Percentiles rank a stretch among this genome's conserved stretches.
These are phyloP conservation scores for Phytophthora syringae DNA, from an alignment of 352 stramenopile genomes.

Conservation along the genomic window DNA sequence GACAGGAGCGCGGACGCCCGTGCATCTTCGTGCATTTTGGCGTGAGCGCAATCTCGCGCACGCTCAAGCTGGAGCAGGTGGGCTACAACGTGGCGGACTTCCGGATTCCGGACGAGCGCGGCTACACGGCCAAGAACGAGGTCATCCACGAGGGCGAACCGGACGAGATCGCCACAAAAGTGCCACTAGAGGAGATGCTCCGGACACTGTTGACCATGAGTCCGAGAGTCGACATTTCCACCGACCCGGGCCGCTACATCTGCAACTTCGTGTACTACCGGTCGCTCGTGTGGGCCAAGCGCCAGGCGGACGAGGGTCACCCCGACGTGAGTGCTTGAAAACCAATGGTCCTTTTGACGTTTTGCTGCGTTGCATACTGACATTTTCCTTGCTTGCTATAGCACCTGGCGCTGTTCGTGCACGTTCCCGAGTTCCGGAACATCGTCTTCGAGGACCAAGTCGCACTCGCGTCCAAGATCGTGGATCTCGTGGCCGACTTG, in stretches of 20 bases:
- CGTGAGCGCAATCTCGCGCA: slow-evolving; percentile 49
- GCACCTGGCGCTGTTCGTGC: slow-evolving; percentile 78
- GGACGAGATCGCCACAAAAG: slow-evolving; percentile 49
- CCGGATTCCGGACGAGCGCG: slow-evolving; percentile 79
- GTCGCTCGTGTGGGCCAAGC: slow-evolving; percentile 73
- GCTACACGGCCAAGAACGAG: slow-evolving; percentile 62
- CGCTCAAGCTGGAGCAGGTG: slow-evolving; percentile 67
- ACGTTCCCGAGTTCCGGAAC: slow-evolving; percentile 71
- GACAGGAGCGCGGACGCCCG: slow-evolving; percentile 50
- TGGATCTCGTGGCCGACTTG: slow-evolving; percentile 54
- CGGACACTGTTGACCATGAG: slow-evolving; percentile 39
- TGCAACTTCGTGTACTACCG: slow-evolving; percentile 89
- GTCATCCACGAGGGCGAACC: slow-evolving; percentile 57
- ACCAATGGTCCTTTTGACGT: background rate
- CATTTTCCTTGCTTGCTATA: slow-evolving; percentile 22
- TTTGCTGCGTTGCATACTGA: background rate
- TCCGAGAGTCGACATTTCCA: slow-evolving; percentile 58
- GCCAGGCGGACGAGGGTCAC: slow-evolving; percentile 39
- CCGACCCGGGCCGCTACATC: slow-evolving; percentile 82
- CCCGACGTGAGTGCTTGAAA: slow-evolving; percentile 32
- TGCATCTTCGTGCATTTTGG: slow-evolving; percentile 82
- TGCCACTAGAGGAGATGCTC: slow-evolving; percentile 71
- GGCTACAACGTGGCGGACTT: slow-evolving; percentile 88
- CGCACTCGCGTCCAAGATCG: slow-evolving; percentile 59
- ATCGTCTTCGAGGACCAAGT: slow-evolving; percentile 70